phyloP scores from a whole-genome alignment of 257 asterid species.

The Ballota nigra region DNA sequence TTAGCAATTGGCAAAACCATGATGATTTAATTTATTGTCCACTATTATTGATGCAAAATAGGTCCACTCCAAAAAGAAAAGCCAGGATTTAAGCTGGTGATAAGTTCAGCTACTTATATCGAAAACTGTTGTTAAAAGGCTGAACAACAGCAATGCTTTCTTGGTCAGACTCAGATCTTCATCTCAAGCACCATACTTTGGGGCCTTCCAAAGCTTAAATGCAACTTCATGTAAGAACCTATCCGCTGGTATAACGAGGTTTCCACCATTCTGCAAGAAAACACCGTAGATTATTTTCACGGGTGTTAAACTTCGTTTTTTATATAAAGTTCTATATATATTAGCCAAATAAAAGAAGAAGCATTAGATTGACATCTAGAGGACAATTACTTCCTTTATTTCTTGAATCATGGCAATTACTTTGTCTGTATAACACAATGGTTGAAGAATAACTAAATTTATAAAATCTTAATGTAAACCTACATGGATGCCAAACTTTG shows the following conservation, averaged over 20 bases:
- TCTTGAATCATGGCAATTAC: too few relatives aligned
- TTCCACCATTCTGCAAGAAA: slow-evolving; percentile 59
- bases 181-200: slow-evolving; percentile 91
- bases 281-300: background rate
- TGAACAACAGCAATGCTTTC: background rate
- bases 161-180: background rate
- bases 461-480: too few relatives aligned
- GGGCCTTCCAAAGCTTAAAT: slow-evolving; percentile 97
- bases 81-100: background rate
- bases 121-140: background rate
- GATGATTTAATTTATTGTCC: background rate
- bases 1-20: background rate
- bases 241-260: slow-evolving; percentile 78
- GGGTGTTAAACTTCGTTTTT: background rate
- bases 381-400: too few relatives aligned
- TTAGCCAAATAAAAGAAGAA: too few relatives aligned
- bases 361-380: too few relatives aligned
- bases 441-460: too few relatives aligned
- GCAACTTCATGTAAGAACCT: slow-evolving; percentile 87
- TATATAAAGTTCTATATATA: too few relatives aligned
- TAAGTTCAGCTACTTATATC: background rate
- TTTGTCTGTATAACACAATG: too few relatives aligned
- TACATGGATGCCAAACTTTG: too few relatives aligned
- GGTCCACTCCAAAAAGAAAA: background rate
- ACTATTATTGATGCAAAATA: background rate